Conservation (phyloP, 805 yeast species). For the Phaffomyces opuntiae region DNA sequence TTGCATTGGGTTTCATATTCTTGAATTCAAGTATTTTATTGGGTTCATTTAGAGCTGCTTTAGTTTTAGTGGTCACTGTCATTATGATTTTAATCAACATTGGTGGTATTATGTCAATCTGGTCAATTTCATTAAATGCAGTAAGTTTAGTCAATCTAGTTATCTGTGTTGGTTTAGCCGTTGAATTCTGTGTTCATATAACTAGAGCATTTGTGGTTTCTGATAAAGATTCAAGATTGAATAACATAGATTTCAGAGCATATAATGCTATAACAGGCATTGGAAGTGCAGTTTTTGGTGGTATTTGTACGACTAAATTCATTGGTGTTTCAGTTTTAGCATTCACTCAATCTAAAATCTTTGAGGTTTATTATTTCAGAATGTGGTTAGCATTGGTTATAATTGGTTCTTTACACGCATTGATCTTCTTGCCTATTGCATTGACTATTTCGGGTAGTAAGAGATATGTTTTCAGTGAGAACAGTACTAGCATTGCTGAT, state of each 20-base stretch:
- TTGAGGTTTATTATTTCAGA: constrained; percentile 85
- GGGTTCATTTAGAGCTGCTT: constrained; percentile 60
- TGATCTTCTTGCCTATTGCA: constrained; percentile 71
- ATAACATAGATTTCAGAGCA: constrained; percentile 26
- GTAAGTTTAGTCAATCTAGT: constrained; percentile 82
- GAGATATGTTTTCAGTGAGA: constrained; percentile 37
- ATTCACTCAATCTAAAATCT: constrained; percentile 80
- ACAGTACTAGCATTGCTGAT: constrained; percentile 26
- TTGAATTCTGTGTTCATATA: constrained; percentile 87
- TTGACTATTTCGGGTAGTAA: constrained; percentile 59
- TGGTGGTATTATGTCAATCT: constrained; percentile 72
- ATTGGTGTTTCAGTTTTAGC: constrained; percentile 85
- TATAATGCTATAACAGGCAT: constrained; percentile 62
- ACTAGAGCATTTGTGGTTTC: constrained; percentile 59
- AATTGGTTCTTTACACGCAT: constrained; percentile 71
- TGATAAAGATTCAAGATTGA: constrained; percentile 28
- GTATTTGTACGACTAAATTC: constrained; percentile 83
- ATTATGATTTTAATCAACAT: constrained; percentile 60
- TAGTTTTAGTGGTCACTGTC: constrained; percentile 51
- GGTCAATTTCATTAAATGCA: constrained; percentile 78
- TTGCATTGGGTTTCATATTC: constrained; percentile 49
- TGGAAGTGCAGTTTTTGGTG: constrained; percentile 89
- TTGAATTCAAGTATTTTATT: constrained; percentile 47
- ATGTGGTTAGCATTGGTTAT: constrained; percentile 86
- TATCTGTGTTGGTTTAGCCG: constrained; percentile 90